Percentiles rank a stretch among this genome's conserved stretches.
These are phyloP conservation scores for Pleurotus pulmonarius DNA, from an alignment of 768 basidiomycete species.

Conservation along the genomic window DNA sequence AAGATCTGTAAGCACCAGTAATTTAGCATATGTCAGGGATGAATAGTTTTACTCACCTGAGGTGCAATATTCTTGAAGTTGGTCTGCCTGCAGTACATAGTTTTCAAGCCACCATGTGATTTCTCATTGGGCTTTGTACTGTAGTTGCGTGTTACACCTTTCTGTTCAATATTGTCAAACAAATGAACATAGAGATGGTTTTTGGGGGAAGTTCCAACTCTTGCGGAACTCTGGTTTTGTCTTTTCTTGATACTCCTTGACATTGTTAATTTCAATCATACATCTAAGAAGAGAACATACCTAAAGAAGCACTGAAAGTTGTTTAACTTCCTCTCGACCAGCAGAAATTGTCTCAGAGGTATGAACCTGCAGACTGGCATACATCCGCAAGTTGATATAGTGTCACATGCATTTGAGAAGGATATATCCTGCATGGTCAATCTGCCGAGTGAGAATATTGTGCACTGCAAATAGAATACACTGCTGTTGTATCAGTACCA, in stretches of 20 bases:
- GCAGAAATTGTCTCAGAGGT: constrained; percentile 19
- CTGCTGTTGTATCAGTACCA: constrained; percentile 15
- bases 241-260: background rate
- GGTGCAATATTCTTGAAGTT: constrained; percentile 28
- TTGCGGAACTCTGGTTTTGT: constrained; percentile 10
- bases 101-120: constrained; percentile 23
- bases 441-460: constrained; percentile 13
- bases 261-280: background rate
- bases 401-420: constrained; percentile 23
- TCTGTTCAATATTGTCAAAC: constrained; percentile 25
- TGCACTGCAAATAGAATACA: constrained; percentile 23
- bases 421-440: constrained; percentile 14
- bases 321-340: constrained; percentile 13
- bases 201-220: constrained; percentile 33
- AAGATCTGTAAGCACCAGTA: background rate
- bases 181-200: constrained; percentile 28
- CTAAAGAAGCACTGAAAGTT: constrained; percentile 15
- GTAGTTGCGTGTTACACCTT: constrained; percentile 26
- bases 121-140: constrained; percentile 28
- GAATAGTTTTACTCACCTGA: constrained; percentile 20
- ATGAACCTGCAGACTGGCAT: constrained; percentile 25
- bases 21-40: background rate
- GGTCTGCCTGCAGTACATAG: constrained; percentile 18
- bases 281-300: constrained; percentile 10
- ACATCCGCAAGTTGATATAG: constrained; percentile 27